Evolutionary conservation across 352 stramenopile species (phyloP).

Genomic region (Blastocystis sp.): DNA sequence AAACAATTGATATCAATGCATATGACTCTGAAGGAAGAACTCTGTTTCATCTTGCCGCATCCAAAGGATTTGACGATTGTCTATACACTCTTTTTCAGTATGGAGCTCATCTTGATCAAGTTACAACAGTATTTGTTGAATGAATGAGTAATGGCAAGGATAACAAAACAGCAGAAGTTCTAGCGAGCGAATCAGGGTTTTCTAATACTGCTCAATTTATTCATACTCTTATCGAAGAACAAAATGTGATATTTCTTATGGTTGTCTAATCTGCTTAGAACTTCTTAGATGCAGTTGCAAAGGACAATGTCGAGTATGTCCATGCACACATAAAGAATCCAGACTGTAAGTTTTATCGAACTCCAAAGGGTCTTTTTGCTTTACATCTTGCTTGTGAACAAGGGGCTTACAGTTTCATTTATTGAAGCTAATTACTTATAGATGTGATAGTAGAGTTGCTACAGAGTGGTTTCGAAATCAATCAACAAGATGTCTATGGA

Average conservation of each 20-base stretch:
- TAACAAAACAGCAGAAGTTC: not conserved
- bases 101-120: conserved; percentile 25
- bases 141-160: not conserved
- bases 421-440: not conserved
- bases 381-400: conserved; percentile 33
- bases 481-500: conserved; percentile 38
- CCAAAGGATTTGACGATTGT: conserved; percentile 29
- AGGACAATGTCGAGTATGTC: conserved; percentile 29
- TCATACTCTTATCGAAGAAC: not conserved
- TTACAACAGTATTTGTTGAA: conserved; percentile 24
- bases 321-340: conserved; percentile 13
- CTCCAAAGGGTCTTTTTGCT: conserved; percentile 20
- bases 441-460: conserved; percentile 51
- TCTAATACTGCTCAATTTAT: conserved; percentile 48
- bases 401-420: not conserved
- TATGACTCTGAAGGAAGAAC: conserved; percentile 38
- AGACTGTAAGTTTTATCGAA: conserved; percentile 66
- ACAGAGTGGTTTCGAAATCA: conserved; percentile 7
- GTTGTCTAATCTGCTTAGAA: not conserved
- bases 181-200: conserved; percentile 44
- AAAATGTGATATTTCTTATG: not conserved
- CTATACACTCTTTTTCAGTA: conserved; percentile 57
- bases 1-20: conserved; percentile 45
- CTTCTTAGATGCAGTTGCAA: conserved; percentile 22
- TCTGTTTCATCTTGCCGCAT: conserved; percentile 54